Conservation (phyloP, 2,329 filamentous ascomycete genomes). For the Lizonia empirigonia region DNA sequence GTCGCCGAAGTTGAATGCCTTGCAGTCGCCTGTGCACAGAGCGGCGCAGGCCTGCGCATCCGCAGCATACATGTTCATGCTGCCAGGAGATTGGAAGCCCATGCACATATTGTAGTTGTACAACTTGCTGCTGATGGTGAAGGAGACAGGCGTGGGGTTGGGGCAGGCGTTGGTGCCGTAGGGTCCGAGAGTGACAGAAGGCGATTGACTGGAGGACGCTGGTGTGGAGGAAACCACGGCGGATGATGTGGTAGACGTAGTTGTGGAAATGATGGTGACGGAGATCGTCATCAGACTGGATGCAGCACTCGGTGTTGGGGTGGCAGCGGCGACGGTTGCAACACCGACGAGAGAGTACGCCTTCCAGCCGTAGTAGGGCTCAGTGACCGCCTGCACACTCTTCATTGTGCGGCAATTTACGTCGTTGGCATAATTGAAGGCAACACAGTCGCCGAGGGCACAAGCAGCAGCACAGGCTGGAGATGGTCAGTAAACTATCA, state of each 20-base stretch:
- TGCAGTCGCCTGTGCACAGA: background rate
- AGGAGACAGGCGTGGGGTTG: background rate
- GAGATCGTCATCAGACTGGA: background rate
- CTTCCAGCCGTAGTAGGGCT: conserved; percentile 1
- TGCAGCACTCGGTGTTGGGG: background rate
- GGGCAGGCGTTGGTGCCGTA: conserved; percentile 1
- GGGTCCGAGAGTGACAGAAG: background rate
- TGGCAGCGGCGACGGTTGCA: background rate
- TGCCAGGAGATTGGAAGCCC: background rate
- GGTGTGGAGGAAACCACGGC: background rate
- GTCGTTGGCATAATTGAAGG: background rate
- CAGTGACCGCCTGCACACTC: background rate
- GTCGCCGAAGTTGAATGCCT: background rate
- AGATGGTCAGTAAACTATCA: background rate
- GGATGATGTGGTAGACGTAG: background rate
- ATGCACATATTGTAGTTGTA: conserved; percentile 2
- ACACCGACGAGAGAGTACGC: conserved; percentile 1
- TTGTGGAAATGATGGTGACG: background rate
- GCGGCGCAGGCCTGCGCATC: background rate
- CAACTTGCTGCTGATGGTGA: conserved; percentile 2
- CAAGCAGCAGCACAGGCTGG: background rate
- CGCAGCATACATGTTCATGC: background rate
- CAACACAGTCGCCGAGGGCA: background rate
- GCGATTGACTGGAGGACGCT: background rate
- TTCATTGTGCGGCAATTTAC: background rate